These are phyloP conservation scores for Rhypophila decipiens DNA, from an alignment of 495 filamentous ascomycete species.

Conservation along the genomic window DNA sequence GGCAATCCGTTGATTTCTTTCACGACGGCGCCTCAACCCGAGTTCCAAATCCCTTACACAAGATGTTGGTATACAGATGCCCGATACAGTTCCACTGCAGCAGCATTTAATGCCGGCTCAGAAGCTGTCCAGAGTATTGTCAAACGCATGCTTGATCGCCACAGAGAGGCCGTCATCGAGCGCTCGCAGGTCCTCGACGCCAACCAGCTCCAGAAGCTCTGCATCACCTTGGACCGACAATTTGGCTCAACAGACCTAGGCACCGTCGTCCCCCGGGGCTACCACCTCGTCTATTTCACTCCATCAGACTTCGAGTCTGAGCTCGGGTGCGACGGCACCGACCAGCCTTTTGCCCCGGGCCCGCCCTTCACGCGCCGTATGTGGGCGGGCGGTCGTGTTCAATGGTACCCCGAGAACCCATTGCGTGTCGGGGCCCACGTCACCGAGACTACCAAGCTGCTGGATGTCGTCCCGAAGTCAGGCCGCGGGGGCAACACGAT, in stretches of 20 bases:
- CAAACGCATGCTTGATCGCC: too few relatives aligned
- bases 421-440: conserved; percentile 44
- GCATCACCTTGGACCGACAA: conserved; percentile 46
- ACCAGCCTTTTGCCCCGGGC: conserved; percentile 52
- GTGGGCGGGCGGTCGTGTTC: conserved; percentile 61
- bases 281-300: conserved; percentile 58
- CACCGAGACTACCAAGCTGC: conserved; percentile 50
- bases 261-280: conserved; percentile 48
- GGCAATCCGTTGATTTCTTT: too few relatives aligned
- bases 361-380: conserved; percentile 57
- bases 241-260: conserved; percentile 21
- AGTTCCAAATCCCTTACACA: too few relatives aligned
- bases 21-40: too few relatives aligned
- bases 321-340: conserved; percentile 55
- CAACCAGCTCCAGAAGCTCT: conserved; percentile 53
- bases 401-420: conserved; percentile 26
- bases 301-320: conserved; percentile 43
- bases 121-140: too few relatives aligned
- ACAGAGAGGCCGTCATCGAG: conserved; percentile 8
- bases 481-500: conserved; percentile 50
- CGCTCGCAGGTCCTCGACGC: conserved; percentile 47
- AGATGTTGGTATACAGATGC: too few relatives aligned
- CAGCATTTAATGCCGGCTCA: not conserved
- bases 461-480: conserved; percentile 48
- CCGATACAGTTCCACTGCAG: too few relatives aligned